phyloP scores from a whole-genome alignment of 2,329 filamentous ascomycete genomes.

The Paraphaeosphaeria sporulosa region DNA sequence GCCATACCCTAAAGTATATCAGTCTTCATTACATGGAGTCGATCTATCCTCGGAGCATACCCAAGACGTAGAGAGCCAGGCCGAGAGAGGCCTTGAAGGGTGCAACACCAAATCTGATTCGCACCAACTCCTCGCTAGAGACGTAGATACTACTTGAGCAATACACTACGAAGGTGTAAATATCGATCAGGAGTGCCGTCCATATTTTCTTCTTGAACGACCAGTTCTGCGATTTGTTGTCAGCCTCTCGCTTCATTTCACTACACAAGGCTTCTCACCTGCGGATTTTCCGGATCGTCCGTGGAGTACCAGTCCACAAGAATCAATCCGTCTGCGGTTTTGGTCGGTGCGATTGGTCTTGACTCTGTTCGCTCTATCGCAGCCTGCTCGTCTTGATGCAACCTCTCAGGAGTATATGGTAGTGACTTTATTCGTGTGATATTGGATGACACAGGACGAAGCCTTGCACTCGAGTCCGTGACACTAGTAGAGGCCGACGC shows the following conservation, averaged over 20 bases:
- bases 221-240: conserved; percentile 44
- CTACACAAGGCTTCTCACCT: neutral
- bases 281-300: conserved; percentile 46
- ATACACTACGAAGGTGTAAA: conserved; percentile 61
- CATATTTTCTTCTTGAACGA: conserved; percentile 49
- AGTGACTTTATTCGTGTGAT: conserved; percentile 13
- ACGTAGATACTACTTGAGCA: conserved; percentile 61
- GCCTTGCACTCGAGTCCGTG: neutral
- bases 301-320: conserved; percentile 39
- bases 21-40: neutral
- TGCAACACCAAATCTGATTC: conserved; percentile 54
- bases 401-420: conserved; percentile 41
- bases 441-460: conserved; percentile 9
- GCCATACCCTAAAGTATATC: conserved; percentile 34
- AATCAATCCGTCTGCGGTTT: conserved; percentile 28
- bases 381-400: conserved; percentile 49
- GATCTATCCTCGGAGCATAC: conserved; percentile 19
- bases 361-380: conserved; percentile 33
- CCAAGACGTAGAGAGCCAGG: conserved; percentile 59
- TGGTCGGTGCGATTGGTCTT: conserved; percentile 27
- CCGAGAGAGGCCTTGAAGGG: conserved; percentile 58
- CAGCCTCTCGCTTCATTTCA: neutral
- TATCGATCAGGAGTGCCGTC: conserved; percentile 56
- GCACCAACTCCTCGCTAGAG: conserved; percentile 52
- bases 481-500: neutral